Evolutionary conservation across 2,329 filamentous ascomycete genomes (phyloP), one percentile per base, ranked within the genome.

Genomic region (Pseudocercospora eumusae): DNA sequence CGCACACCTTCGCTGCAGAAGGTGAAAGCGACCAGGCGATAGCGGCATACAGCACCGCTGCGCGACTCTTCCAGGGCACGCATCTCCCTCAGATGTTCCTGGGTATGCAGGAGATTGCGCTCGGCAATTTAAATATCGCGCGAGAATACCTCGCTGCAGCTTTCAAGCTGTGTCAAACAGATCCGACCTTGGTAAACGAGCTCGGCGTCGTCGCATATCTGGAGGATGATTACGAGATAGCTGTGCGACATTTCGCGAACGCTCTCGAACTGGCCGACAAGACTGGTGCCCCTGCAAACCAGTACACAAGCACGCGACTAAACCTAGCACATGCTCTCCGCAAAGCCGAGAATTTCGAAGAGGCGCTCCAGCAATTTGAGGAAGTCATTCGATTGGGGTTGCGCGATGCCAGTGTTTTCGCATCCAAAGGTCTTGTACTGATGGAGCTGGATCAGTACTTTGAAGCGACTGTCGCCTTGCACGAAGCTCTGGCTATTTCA

Each of bases 1-100:
- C 95, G 0, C 96, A 99, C 75, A 99, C 95, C 0, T 99, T 99
- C 75, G 95, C 95, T 1, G 93, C 92, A 10, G 95, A 99, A 75
- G 95, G 95, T 57, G 95, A 99, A 76, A 93, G 98, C 75, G 95
- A 99, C 75, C 95, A 99, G 78, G 95, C 95, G 53, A 97, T 99
- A 66, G 96, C 93, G 8, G 95, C 96, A 0, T 99, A 99, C 78
- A 96, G 91, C 28, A 99, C 95, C 0, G 95, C 95, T 0, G 93
- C 93, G 1, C 85, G 95, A 42, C 80, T 99, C 0, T 99, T 99
- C 77, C 96, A 97, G 81, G 95, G 95, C 42, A 98, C 93, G 0
- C 96, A 99, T 75, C 83, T 99, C 1, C 95, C 95, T 0, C 93
- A 96, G 72, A 86, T 99, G 2, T 99, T 98, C 75, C 80, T 99